Conservation (phyloP, 441 rosid species). For the Populus trichocarpa region DNA sequence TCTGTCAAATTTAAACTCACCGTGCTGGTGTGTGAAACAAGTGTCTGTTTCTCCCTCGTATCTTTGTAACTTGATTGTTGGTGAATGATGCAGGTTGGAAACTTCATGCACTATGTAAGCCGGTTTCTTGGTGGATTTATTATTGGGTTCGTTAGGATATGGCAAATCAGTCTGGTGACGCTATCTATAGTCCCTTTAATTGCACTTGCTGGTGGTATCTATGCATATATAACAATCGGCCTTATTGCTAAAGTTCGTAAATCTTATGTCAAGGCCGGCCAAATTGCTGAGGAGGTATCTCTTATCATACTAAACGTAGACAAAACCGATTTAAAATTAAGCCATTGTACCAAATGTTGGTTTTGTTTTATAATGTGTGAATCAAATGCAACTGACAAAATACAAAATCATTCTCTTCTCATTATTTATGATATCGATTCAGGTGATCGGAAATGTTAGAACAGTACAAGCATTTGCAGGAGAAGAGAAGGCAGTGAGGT, state of each 20-base stretch:
- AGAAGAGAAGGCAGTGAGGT: constrained; percentile 77
- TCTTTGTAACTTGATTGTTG: not conserved
- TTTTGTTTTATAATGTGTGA: not conserved
- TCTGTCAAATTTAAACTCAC: not conserved
- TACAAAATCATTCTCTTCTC: not conserved
- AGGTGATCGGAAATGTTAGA: constrained; percentile 93
- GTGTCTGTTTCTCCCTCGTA: not conserved
- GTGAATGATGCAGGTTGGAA: constrained; percentile 64
- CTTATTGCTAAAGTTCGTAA: constrained; percentile 74
- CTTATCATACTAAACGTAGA: not conserved
- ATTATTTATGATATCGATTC: not conserved
- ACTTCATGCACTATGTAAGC: constrained; percentile 92
- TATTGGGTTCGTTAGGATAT: constrained; percentile 74
- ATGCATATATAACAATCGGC: constrained; percentile 85
- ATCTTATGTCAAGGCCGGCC: constrained; percentile 91
- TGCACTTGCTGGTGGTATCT: constrained; percentile 89
- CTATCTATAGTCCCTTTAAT: constrained; percentile 89
- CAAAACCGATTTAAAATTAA: not conserved
- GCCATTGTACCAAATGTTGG: not conserved
- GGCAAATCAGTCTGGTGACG: constrained; percentile 97
- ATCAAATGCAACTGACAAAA: not conserved
- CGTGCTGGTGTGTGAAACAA: not conserved
- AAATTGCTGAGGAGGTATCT: constrained; percentile 90
- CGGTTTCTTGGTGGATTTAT: constrained; percentile 81
- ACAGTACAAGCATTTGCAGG: constrained; percentile 96